These are phyloP conservation scores for Euphorbia celastroides DNA, from an alignment of 441 rosid genomes.

Conservation along the genomic window DNA sequence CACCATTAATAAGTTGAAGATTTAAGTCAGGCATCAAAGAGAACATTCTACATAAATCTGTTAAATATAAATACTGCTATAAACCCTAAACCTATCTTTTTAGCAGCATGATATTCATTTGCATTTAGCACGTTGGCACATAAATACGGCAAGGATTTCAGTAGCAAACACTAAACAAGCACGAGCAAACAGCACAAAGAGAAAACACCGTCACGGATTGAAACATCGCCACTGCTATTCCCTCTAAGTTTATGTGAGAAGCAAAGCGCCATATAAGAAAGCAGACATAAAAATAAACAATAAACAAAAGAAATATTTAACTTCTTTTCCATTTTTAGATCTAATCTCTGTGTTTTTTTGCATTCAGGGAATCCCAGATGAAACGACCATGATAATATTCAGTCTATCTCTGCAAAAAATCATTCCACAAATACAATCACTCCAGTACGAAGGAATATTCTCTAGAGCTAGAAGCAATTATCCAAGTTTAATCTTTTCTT, in stretches of 20 bases:
- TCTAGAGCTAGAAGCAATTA: not conserved
- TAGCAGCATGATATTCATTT: not conserved
- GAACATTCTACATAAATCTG: not conserved
- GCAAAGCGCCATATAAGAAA: not conserved
- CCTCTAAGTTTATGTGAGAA: not conserved
- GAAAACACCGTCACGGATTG: not conserved
- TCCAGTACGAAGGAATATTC: not conserved
- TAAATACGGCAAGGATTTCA: not conserved
- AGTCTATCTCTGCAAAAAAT: not conserved
- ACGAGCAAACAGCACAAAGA: not conserved
- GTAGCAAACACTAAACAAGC: not conserved
- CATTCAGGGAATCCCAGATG: not conserved
- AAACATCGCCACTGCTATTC: not conserved
- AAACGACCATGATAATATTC: not conserved
- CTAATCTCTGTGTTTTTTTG: not conserved
- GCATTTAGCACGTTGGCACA: not conserved
- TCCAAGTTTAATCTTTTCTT: not conserved
- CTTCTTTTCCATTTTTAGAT: not conserved
- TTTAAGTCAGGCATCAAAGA: not conserved
- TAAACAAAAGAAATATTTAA: not conserved
- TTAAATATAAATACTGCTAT: too few relatives aligned
- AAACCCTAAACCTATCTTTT: too few relatives aligned
- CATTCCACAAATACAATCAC: not conserved
- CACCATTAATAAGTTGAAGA: not conserved
- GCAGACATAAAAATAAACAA: not conserved